Percentiles rank a stretch among this genome's conserved stretches.
Evolutionary conservation across 306 rosid species (phyloP).

Genomic region (Quercus mongolica): DNA sequence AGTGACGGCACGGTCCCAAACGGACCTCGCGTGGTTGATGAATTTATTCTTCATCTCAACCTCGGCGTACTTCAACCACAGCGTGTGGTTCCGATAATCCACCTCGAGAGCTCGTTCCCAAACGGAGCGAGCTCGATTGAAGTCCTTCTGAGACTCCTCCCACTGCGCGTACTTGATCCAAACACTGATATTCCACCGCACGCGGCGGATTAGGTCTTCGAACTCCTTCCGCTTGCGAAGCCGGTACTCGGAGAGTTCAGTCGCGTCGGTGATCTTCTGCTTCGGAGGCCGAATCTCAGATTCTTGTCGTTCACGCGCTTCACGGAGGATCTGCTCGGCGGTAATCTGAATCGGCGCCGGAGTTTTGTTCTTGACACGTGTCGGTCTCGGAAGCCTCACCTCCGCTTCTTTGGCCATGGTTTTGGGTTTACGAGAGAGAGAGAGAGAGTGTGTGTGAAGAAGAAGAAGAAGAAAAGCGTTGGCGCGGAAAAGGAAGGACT

Average conservation of each 20-base stretch:
- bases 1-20: conserved; percentile 75
- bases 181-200: conserved; percentile 73
- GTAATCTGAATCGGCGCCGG: conserved; percentile 83
- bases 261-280: conserved; percentile 76
- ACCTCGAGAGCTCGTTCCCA: conserved; percentile 95
- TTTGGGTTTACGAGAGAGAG: too few species aligned
- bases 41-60: conserved; percentile 95
- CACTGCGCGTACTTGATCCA: conserved; percentile 91
- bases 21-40: conserved; percentile 57
- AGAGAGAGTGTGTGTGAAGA: too few species aligned
- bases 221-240: conserved; percentile 85
- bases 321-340: conserved; percentile 90
- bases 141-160: conserved; percentile 94
- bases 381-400: conserved; percentile 89
- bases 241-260: conserved; percentile 84
- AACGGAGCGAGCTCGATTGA: conserved; percentile 82
- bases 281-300: conserved; percentile 89
- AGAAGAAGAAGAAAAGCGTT: too few species aligned
- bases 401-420: conserved; percentile 54
- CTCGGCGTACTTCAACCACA: conserved; percentile 93
- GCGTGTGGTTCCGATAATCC: conserved; percentile 81
- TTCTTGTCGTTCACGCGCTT: conserved; percentile 88
- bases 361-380: conserved; percentile 85
- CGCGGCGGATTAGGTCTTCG: conserved; percentile 81
- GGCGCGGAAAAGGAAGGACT: too few species aligned